Conservation (phyloP, 2,329 filamentous ascomycete species). For the Byssochlamys sp. region DNA sequence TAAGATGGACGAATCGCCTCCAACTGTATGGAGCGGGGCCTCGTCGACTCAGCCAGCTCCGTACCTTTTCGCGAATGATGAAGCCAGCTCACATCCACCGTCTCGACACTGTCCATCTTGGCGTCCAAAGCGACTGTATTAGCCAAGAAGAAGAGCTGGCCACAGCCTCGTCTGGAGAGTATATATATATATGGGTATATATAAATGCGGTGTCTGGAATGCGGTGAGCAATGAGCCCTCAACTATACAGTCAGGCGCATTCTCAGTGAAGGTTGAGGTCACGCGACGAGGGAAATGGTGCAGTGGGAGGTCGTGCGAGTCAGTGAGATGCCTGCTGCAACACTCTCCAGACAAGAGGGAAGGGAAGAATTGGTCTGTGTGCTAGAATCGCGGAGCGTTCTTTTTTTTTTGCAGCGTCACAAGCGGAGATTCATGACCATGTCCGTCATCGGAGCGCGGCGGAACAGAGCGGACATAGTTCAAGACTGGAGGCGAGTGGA, state of each 20-base stretch:
- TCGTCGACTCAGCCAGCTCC: slow-evolving; percentile 11
- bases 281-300: neutral
- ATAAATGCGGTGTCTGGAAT: neutral
- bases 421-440: slow-evolving; percentile 4
- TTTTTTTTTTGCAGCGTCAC: slow-evolving; percentile 2
- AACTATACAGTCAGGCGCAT: neutral
- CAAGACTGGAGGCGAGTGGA: neutral
- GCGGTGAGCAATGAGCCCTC: neutral
- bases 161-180: neutral
- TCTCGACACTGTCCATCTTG: slow-evolving; percentile 69
- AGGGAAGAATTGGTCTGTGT: slow-evolving; percentile 1
- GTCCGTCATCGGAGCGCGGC: slow-evolving; percentile 11
- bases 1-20: neutral
- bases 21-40: neutral
- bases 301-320: neutral
- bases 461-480: slow-evolving; percentile 12
- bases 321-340: neutral
- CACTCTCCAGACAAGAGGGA: neutral
- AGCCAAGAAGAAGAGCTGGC: neutral
- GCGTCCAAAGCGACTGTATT: neutral
- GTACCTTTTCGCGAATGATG: slow-evolving; percentile 74
- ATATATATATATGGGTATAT: neutral
- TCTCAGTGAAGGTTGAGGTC: neutral
- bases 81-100: slow-evolving; percentile 85
- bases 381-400: neutral